A percentile compares a stretch with the other conserved stretches of the same genome.
These are phyloP conservation scores for Ambispora gerdemannii DNA, from an alignment of 192 early-diverging fungal species.

Conservation along the genomic window DNA sequence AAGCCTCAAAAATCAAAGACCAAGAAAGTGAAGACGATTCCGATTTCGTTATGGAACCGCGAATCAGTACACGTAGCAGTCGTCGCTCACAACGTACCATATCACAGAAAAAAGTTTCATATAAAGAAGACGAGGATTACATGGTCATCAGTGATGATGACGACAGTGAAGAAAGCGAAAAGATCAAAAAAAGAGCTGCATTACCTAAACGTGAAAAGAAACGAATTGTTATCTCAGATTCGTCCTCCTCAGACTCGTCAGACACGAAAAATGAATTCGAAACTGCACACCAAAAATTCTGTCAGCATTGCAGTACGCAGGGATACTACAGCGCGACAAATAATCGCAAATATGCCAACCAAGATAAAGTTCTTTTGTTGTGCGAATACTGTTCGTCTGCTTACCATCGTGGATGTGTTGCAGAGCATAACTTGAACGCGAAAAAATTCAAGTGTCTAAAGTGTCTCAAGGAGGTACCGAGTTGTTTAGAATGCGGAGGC, in stretches of 20 bases:
- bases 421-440: conserved; percentile 32
- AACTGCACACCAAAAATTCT: neutral
- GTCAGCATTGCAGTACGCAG: neutral
- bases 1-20: no score
- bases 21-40: neutral
- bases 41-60: neutral
- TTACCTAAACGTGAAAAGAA: neutral
- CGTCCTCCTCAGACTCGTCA: neutral
- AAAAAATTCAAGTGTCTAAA: conserved; percentile 36
- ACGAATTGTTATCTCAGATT: neutral
- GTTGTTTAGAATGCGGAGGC: conserved; percentile 33
- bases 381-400: conserved; percentile 42
- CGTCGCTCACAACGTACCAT: neutral
- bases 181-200: neutral
- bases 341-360: neutral
- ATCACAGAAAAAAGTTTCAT: neutral
- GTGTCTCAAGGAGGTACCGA: conserved; percentile 36
- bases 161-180: neutral
- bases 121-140: neutral
- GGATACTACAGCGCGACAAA: neutral
- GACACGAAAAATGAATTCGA: neutral
- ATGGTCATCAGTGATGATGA: neutral
- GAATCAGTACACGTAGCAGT: neutral
- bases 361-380: conserved; percentile 21
- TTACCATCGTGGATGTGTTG: conserved; percentile 34